phyloP scores from a whole-genome alignment of 345 rosid species.

The Brassica nigra region DNA sequence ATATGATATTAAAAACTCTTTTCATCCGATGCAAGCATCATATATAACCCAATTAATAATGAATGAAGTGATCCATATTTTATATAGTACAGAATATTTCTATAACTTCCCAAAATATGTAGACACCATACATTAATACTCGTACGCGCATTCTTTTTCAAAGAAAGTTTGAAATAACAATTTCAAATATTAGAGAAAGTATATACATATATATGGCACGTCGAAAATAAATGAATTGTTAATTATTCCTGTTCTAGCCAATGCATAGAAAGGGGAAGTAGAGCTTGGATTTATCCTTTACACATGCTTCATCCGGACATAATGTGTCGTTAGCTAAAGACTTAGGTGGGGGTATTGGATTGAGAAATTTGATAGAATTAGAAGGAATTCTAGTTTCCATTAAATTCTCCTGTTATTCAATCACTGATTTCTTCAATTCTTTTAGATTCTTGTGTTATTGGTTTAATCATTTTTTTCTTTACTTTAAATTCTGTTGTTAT shows the following conservation, averaged over 20 bases:
- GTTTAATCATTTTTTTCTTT: too few relatives aligned
- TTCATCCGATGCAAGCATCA: background rate
- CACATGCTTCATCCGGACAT: constrained; percentile 38
- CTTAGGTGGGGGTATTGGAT: too few relatives aligned
- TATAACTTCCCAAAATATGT: background rate
- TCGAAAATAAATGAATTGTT: background rate
- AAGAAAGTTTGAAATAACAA: background rate
- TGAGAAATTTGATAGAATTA: too few relatives aligned
- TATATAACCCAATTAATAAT: too few relatives aligned
- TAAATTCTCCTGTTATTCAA: too few relatives aligned
- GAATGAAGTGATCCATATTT: background rate
- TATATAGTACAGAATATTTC: background rate
- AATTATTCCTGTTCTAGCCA: constrained; percentile 42
- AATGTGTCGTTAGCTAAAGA: constrained; percentile 40
- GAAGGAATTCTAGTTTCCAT: too few relatives aligned
- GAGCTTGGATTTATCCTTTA: constrained; percentile 33
- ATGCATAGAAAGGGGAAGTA: constrained; percentile 41
- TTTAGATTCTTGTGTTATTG: too few relatives aligned
- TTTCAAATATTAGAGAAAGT: background rate
- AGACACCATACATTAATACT: background rate
- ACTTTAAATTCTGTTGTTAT: too few relatives aligned
- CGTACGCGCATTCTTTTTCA: background rate
- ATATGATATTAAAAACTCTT: background rate
- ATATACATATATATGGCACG: background rate
- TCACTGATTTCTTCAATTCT: too few relatives aligned